These are phyloP conservation scores for Hypoxylon sp. DNA, from an alignment of 2,329 filamentous ascomycete species.

Conservation along the genomic window DNA sequence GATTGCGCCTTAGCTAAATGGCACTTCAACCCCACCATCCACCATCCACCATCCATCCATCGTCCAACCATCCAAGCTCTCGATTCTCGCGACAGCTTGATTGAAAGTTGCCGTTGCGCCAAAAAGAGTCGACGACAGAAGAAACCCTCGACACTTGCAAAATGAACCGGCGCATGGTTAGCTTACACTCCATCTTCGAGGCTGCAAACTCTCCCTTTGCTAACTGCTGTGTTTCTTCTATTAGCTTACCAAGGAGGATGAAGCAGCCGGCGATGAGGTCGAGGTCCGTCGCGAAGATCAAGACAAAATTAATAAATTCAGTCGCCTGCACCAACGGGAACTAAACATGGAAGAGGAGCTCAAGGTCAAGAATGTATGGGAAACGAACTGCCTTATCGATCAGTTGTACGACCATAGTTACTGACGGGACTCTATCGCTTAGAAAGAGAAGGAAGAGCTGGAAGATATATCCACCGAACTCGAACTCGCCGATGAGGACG, in stretches of 20 bases:
- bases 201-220: neutral
- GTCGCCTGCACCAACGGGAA: slow-evolving; percentile 90
- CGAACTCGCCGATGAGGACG: slow-evolving; percentile 95
- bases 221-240: slow-evolving; percentile 19
- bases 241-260: slow-evolving; percentile 94
- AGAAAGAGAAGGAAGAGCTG: slow-evolving; percentile 99
- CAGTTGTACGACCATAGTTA: slow-evolving; percentile 14
- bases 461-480: slow-evolving; percentile 93
- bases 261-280: slow-evolving; percentile 84
- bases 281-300: slow-evolving; percentile 97
- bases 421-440: slow-evolving; percentile 45
- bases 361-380: slow-evolving; percentile 77
- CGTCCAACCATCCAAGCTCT: slow-evolving; percentile 18
- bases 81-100: slow-evolving; percentile 20
- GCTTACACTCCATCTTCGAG: slow-evolving; percentile 17
- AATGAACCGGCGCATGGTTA: slow-evolving; percentile 55
- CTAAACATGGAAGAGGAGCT: slow-evolving; percentile 83
- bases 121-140: neutral
- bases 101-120: slow-evolving; percentile 6
- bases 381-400: slow-evolving; percentile 9
- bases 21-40: slow-evolving; percentile 22
- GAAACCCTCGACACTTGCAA: slow-evolving; percentile 25
- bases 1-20: neutral
- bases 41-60: neutral
- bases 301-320: slow-evolving; percentile 99